These are phyloP conservation scores for Paramecium octaurelia DNA, from an alignment of 73 alveolate genomes.

Conservation along the genomic window DNA sequence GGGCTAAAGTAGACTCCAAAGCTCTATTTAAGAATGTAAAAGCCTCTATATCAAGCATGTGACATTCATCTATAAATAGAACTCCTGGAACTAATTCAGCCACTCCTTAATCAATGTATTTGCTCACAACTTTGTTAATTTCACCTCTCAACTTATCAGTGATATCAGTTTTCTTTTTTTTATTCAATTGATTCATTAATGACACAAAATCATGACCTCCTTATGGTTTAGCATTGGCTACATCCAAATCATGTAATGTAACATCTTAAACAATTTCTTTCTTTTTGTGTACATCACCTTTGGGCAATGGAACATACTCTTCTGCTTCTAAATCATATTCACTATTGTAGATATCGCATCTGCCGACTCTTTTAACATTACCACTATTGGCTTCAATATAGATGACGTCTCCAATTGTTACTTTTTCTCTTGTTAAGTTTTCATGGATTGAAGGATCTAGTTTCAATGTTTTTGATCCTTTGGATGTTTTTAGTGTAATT, in stretches of 20 bases:
- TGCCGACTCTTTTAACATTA: slow-evolving; percentile 99
- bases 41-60: slow-evolving; percentile 99
- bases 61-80: slow-evolving; percentile 99
- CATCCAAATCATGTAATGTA: slow-evolving; percentile 99
- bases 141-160: slow-evolving; percentile 98
- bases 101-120: slow-evolving; percentile 98
- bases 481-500: slow-evolving; percentile 90
- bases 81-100: slow-evolving; percentile 99
- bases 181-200: slow-evolving; percentile 97
- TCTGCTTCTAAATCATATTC: slow-evolving; percentile 99
- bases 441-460: slow-evolving; percentile 99
- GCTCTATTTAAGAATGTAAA: slow-evolving; percentile 99
- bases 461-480: slow-evolving; percentile 97
- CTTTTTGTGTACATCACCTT: slow-evolving; percentile 99
- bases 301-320: slow-evolving; percentile 99
- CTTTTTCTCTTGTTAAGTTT: slow-evolving; percentile 98
- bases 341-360: slow-evolving; percentile 98
- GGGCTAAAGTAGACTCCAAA: slow-evolving; percentile 96
- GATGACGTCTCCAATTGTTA: slow-evolving; percentile 98
- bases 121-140: slow-evolving; percentile 98
- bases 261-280: slow-evolving; percentile 99
- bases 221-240: slow-evolving; percentile 99
- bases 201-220: slow-evolving; percentile 99
- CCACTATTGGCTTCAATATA: slow-evolving; percentile 99
- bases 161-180: slow-evolving; percentile 99